Evolutionary conservation across 371 early-diverging fungal genomes (phyloP).

Genomic region (Fennellomyces sp.): DNA sequence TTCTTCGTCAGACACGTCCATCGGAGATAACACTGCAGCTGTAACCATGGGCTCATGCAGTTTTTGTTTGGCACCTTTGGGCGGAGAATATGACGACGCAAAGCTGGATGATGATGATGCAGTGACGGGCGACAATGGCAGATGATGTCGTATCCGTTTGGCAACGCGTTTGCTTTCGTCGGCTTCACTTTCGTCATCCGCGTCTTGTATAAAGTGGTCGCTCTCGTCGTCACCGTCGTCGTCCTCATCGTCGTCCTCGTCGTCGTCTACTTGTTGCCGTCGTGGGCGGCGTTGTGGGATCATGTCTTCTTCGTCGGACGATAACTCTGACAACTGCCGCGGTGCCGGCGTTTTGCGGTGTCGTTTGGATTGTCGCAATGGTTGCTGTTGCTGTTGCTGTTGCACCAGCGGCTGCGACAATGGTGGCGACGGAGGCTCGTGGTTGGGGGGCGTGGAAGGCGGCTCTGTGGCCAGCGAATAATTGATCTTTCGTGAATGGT

Average conservation of each 20-base stretch:
- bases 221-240: background rate
- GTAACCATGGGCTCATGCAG: constrained; percentile 7
- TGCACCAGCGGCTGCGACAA: constrained; percentile 1
- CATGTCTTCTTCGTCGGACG: background rate
- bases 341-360: constrained; percentile 3
- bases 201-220: background rate
- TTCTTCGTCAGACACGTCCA: constrained; percentile 23
- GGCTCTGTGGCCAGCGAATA: constrained; percentile 68
- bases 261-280: background rate
- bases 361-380: constrained; percentile 6
- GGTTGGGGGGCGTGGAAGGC: background rate
- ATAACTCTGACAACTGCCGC: background rate
- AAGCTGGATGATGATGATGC: constrained; percentile 15
- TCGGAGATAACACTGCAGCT: constrained; percentile 9
- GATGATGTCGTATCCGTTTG: constrained; percentile 21
- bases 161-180: constrained; percentile 4
- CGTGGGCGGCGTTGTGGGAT: background rate
- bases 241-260: background rate
- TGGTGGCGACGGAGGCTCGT: constrained; percentile 3
- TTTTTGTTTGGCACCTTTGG: constrained; percentile 2
- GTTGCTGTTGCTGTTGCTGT: constrained; percentile 4
- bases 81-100: constrained; percentile 16
- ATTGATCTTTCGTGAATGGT: constrained; percentile 78
- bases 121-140: constrained; percentile 13
- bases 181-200: constrained; percentile 14